phyloP scores from a whole-genome alignment of 192 early-diverging fungal species.

The Podila epicladia region DNA sequence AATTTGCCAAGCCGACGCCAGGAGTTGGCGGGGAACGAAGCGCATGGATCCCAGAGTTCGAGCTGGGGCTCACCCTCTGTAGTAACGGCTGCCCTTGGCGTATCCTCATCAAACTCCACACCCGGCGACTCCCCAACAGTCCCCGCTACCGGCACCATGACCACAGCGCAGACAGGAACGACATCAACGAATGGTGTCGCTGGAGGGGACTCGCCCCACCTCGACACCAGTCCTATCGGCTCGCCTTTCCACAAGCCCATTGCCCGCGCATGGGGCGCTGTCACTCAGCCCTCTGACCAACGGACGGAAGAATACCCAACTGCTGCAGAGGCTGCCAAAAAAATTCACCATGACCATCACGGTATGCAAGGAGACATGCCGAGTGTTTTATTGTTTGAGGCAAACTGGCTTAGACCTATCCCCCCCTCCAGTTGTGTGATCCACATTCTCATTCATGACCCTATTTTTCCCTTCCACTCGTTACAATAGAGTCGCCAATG shows the following conservation, averaged over 20 bases:
- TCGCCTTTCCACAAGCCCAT: slow-evolving; percentile 30
- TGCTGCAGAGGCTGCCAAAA: slow-evolving; percentile 51
- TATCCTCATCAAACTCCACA: slow-evolving; percentile 15
- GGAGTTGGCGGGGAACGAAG: slow-evolving; percentile 29
- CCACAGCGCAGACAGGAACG: slow-evolving; percentile 12
- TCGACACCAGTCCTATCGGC: slow-evolving; percentile 7
- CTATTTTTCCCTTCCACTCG: too few relatives aligned
- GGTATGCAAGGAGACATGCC: slow-evolving; percentile 6
- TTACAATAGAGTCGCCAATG: too few relatives aligned
- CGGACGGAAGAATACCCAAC: slow-evolving; percentile 40
- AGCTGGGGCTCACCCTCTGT: slow-evolving; percentile 41
- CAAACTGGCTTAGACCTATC: not conserved
- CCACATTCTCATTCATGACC: not conserved
- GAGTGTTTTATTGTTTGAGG: not conserved
- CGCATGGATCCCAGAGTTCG: slow-evolving; percentile 20
- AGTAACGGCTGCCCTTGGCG: slow-evolving; percentile 9
- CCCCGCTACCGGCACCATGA: slow-evolving; percentile 2
- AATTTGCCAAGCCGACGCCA: slow-evolving; percentile 44
- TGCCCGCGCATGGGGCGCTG: slow-evolving; percentile 31
- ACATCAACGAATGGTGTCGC: not conserved
- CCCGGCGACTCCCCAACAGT: slow-evolving; percentile 3
- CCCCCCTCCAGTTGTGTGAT: not conserved
- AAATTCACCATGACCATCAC: slow-evolving; percentile 17
- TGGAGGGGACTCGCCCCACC: slow-evolving; percentile 19
- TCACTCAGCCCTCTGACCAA: slow-evolving; percentile 18